phyloP scores from a whole-genome alignment of 2,329 filamentous ascomycete species.

The Neonectria faginata region DNA sequence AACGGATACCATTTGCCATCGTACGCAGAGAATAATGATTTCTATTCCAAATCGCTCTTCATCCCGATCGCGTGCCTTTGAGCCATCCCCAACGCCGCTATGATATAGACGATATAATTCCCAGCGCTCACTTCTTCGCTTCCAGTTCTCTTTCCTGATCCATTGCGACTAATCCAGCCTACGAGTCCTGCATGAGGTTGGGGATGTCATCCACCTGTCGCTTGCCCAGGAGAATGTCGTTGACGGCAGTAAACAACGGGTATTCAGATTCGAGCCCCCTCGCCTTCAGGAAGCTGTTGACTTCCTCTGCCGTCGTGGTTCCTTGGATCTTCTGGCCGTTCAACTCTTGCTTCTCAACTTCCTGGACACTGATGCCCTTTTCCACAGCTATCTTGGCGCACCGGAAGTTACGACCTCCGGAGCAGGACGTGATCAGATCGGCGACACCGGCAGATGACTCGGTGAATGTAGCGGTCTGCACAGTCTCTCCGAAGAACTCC shows the following conservation, averaged over 20 bases:
- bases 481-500: conserved; percentile 88
- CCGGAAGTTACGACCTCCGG: conserved; percentile 91
- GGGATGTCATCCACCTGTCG: conserved; percentile 86
- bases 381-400: conserved; percentile 91
- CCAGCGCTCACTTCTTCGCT: neutral
- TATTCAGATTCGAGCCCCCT: conserved; percentile 84
- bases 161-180: neutral
- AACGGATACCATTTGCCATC: neutral
- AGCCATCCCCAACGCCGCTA: conserved; percentile 41
- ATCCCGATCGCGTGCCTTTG: conserved; percentile 32
- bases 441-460: conserved; percentile 95
- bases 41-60: conserved; percentile 31
- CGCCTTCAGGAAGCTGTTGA: conserved; percentile 87
- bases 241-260: conserved; percentile 91
- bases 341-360: conserved; percentile 89
- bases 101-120: conserved; percentile 27
- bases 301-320: conserved; percentile 90
- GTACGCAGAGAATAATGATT: conserved; percentile 13
- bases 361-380: conserved; percentile 81
- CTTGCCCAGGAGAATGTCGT: conserved; percentile 80
- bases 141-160: neutral
- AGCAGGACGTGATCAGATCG: conserved; percentile 94
- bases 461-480: conserved; percentile 89
- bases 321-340: conserved; percentile 98
- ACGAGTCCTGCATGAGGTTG: conserved; percentile 65